phyloP scores from a whole-genome alignment of 2,329 filamentous ascomycete species.

The Trichothecium roseum region DNA sequence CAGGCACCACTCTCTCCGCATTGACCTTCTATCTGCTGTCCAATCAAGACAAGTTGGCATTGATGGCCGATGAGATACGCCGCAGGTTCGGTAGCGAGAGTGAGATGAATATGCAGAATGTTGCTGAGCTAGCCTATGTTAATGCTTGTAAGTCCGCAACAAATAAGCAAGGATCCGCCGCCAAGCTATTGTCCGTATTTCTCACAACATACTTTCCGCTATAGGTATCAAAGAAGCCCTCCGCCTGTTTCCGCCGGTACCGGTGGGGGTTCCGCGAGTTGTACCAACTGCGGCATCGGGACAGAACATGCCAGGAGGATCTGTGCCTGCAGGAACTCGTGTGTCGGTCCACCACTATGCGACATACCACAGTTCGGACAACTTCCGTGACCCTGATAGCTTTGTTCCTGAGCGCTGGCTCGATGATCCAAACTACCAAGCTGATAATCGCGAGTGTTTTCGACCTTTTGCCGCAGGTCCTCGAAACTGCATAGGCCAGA shows the following conservation, averaged over 20 bases:
- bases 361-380: slow-evolving; percentile 17
- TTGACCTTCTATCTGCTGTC: slow-evolving; percentile 15
- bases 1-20: slow-evolving; percentile 13
- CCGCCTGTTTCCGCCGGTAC: too few relatives aligned
- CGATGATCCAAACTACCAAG: slow-evolving; percentile 9
- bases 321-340: slow-evolving; percentile 5
- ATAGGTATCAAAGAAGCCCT: too few relatives aligned
- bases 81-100: slow-evolving; percentile 4
- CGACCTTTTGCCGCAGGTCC: slow-evolving; percentile 20
- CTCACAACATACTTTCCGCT: too few relatives aligned
- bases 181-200: too few relatives aligned
- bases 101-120: slow-evolving; percentile 8
- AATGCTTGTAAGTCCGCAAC: slow-evolving; percentile 15
- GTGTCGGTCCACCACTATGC: slow-evolving; percentile 25
- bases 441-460: slow-evolving; percentile 13
- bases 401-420: slow-evolving; percentile 29
- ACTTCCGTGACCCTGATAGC: slow-evolving; percentile 19
- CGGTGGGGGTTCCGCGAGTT: too few relatives aligned
- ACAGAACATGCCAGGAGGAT: too few relatives aligned
- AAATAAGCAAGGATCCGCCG: too few relatives aligned
- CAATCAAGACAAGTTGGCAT: slow-evolving; percentile 17
- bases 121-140: slow-evolving; percentile 12
- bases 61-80: slow-evolving; percentile 22
- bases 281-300: too few relatives aligned
- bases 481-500: slow-evolving; percentile 19